Evolutionary conservation across 2,329 filamentous ascomycete species (phyloP), one percentile per base, ranked within the genome.

Genomic region (Ambrosiella beaveri): DNA sequence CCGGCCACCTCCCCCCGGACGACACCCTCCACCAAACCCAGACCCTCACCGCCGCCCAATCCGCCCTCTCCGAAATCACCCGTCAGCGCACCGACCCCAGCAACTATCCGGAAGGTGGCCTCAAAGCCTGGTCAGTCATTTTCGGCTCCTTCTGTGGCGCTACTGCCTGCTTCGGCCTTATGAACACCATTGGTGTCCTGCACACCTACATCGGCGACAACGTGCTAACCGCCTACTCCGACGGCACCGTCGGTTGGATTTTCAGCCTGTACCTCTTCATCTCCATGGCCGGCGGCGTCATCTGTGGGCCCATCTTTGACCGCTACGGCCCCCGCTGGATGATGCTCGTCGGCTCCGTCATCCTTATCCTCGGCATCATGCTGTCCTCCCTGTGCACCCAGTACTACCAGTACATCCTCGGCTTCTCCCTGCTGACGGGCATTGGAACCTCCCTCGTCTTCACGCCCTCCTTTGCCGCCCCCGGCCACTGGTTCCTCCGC

Each of bases 241-340:
- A 83, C 9, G 82, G 82, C 3, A 75, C 79, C 56, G 82, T 89
- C 54, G 86, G 86, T n/a, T 95, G 88, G 88, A 87, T 95, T 62
- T 90, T 91, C 64, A 83, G 84, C 64, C 71, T 93, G 56, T 91
- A 89, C 66, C 75, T 87, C 37, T 94, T 93, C 65, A 72, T 91
- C 52, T 79, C 86, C 51, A 91, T 93, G 68, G 87, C 91, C 65
- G 81, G 86, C 41, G 87, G 88, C 35, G 79, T 94, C 8, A 85
- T 91, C 65, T 82, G 90, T 54, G 88, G 88, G 0, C 87, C 88
- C 0, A 68, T 93, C 41, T 94, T 94, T 66, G 88, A 95, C 66
- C 77, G 78, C 52, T 78, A 84, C 62, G 88, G 88, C 0, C 85
- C 88, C 0, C 74, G 80, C 12, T 67, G 76, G 60, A 74, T 93